Base-by-base conservation (phyloP, 768 basidiomycete species). In the Boletus rex-veris region DNA sequence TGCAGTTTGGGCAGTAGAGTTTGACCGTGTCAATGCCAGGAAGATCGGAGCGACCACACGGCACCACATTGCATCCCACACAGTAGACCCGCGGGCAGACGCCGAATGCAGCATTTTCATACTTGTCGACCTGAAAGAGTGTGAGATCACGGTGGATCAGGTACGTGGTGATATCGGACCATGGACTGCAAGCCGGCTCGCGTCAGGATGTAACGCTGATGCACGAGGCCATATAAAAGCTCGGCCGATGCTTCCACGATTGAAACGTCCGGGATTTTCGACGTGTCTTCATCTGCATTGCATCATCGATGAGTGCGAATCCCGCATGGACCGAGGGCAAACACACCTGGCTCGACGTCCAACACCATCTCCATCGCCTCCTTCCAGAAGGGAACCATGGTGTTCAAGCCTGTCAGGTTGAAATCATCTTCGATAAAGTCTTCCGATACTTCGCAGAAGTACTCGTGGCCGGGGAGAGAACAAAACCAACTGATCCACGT, bases 291-390 rank as follows among this genome's bases (percentile, higher is more conserved):
- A 61, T 90, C 88, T 88, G 52, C 30, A 55, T 55, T 18, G 41
- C 42, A 54, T 55, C 46, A 60, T 33, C 31, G 18, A 55, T 58
- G 52, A 56, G 24, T 16, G 18, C 24, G 45, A 56, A 46, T 50
- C 54, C 53, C 45, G 51, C 52, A 51, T 48, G 53, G 58, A 49
- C 49, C 46, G 24, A 50, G 55, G 59, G 57, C 33, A 24, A 28
- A 70, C 86, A 71, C 69, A 95, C 96, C 94, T 77, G 97, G 93
- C 74, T 99, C 97, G 49, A 98, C 96, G 74, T 99, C 97, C 60
- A 99, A 74, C 15, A 99, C 93, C 97, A 99, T 99, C 76, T 99
- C 97, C 88, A 99, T 90, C 42, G 97, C 97, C 71, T 99, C 97
- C 71, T 98, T 98, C 93, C 96, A 99, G 70, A 99, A 99, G 8